Percentiles rank a stretch among this genome's conserved stretches.
Conservation (phyloP, 2,329 filamentous ascomycete species). For the Arthrinium puccinioides region DNA sequence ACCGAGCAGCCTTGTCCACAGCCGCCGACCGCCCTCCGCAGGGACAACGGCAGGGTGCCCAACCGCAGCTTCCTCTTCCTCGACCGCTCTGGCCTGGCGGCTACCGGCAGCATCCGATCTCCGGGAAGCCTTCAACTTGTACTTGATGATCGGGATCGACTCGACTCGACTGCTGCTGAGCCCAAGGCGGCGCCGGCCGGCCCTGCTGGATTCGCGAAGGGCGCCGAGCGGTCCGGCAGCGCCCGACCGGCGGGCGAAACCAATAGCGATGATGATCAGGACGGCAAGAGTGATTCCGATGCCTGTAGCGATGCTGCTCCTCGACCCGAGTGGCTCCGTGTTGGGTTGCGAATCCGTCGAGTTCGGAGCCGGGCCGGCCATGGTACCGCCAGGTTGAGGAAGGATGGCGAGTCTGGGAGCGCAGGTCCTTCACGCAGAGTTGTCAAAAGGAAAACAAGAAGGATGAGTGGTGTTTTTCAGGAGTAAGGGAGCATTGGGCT, state of each 20-base stretch:
- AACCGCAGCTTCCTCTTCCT: neutral
- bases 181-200: neutral
- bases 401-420: too few relatives aligned
- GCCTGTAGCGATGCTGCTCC: neutral
- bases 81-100: neutral
- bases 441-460: too few relatives aligned
- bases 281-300: neutral
- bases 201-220: neutral
- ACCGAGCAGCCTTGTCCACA: neutral
- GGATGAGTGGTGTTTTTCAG: too few relatives aligned
- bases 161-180: neutral
- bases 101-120: neutral
- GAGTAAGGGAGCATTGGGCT: too few relatives aligned
- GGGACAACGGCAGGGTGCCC: too few relatives aligned
- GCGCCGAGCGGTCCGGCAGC: neutral
- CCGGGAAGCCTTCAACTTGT: neutral
- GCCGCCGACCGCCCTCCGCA: neutral
- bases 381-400: too few relatives aligned
- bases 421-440: too few relatives aligned
- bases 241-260: neutral
- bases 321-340: too few relatives aligned
- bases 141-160: neutral
- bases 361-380: neutral
- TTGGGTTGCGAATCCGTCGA: neutral
- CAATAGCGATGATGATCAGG: neutral